Evolutionary conservation across 257 asterid genomes (phyloP), one percentile per base, ranked within the genome.

Genomic region (Datura wrightii): DNA sequence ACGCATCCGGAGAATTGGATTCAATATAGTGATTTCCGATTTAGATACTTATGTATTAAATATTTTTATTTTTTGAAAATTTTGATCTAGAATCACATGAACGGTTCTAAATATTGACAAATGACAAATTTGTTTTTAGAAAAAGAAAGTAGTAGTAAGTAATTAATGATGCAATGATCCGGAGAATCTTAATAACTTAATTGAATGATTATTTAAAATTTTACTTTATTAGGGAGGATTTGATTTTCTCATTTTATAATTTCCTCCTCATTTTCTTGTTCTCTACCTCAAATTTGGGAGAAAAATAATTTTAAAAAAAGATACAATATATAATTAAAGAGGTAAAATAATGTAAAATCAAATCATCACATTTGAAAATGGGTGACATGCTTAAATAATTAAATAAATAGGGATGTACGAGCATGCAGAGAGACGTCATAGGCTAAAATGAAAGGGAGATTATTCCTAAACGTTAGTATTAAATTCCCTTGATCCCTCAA

Each of bases 161-260:
- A 59, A 59, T 59, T 8, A 59, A 63, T 63, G 69, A 62, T 62
- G n/a, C n/a, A n/a, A n/a, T n/a, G n/a, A n/a, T n/a, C n/a, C n/a
- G n/a, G n/a, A n/a, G n/a, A n/a, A n/a, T n/a, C n/a, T n/a, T n/a
- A n/a, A n/a, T n/a, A n/a, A n/a, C n/a, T n/a, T n/a, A n/a, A n/a
- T n/a, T n/a, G n/a, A n/a, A n/a, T n/a, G n/a, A n/a, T n/a, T n/a
- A n/a, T n/a, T n/a, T n/a, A n/a, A n/a, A n/a, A n/a, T n/a, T n/a
- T n/a, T n/a, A n/a, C n/a, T n/a, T n/a, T n/a, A n/a, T n/a, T n/a
- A n/a, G n/a, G n/a, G n/a, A n/a, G n/a, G n/a, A n/a, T n/a, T n/a
- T n/a, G n/a, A n/a, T n/a, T n/a, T n/a, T n/a, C n/a, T n/a, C n/a
- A n/a, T n/a, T n/a, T n/a, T n/a, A n/a, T n/a, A n/a, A n/a, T n/a